Base-by-base conservation (phyloP, 148 eudicot species). In the Spergularia marina region DNA sequence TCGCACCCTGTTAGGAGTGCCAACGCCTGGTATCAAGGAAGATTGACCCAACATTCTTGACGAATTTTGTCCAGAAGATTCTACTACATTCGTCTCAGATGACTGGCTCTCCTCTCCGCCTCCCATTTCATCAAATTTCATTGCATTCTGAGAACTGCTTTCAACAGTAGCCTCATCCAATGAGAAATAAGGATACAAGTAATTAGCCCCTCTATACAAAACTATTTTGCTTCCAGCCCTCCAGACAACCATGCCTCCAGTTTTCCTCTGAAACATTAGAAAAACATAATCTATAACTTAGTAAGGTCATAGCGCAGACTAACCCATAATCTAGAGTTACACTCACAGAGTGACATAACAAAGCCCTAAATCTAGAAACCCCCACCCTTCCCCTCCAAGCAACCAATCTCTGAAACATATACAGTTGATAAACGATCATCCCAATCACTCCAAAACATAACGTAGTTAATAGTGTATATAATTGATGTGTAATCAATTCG, bases 161-260 rank as follows among this genome's bases (percentile, higher is more conserved):
- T 40, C 57, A 12, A 66, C 63, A 73, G 88, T 74, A 16, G 82
- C 75, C 73, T 78, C 82, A 74, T 81, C 83, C 65, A 81, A 67
- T 30, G 78, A 77, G 86, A 95, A 95, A 80, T 95, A 95, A 54
- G 99, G 99, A 83, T 84, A 95, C 81, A 87, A 83, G 81, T 95
- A 95, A 78, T 91, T 81, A 71, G 83, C 81, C 65, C 99, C 99
- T 82, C 99, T 84, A 79, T 92, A 95, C 79, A 95, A 53, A 77
- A 90, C 62, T 71, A 95, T 89, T 77, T 84, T 89, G 82, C 96
- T 85, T 82, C 99, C 99, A 74, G 99, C 85, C 83, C 99, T 89
- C 99, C 99, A 95, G 76, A 92, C 76, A 78, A 95, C 94, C 76
- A 92, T 79, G 44, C 99, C 99, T 73, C 97, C 99, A 74, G 99